These are phyloP conservation scores for Diutina ranongensis DNA, from an alignment of 1,139 yeast genomes.

Conservation along the genomic window DNA sequence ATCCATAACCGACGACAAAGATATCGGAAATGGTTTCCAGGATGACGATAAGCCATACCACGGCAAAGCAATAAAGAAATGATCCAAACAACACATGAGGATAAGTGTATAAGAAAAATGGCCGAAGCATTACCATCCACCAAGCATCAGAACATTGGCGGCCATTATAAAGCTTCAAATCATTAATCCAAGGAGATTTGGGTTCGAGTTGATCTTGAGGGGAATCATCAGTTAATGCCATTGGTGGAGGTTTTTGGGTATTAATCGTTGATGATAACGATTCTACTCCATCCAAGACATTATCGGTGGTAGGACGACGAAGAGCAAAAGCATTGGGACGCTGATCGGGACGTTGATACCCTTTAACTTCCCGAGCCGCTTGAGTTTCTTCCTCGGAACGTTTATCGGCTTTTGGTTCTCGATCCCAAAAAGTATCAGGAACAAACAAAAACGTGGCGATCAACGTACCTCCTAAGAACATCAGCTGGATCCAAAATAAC, in stretches of 20 bases:
- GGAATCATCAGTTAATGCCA: not conserved
- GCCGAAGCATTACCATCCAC: conserved; percentile 50
- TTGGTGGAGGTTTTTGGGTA: conserved; percentile 8
- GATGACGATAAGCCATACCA: conserved; percentile 53
- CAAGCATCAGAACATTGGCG: conserved; percentile 38
- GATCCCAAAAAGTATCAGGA: conserved; percentile 58
- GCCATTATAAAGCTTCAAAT: conserved; percentile 19
- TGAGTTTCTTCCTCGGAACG: conserved; percentile 39
- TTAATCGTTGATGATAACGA: conserved; percentile 15
- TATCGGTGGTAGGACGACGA: conserved; percentile 12
- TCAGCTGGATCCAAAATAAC: conserved; percentile 50
- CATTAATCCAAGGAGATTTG: not conserved
- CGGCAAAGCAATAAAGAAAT: conserved; percentile 42
- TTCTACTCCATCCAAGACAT: conserved; percentile 12
- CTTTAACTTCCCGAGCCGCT: conserved; percentile 31
- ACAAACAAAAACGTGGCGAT: conserved; percentile 40
- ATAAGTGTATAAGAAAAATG: conserved; percentile 39
- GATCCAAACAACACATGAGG: conserved; percentile 47
- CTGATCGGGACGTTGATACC: conserved; percentile 17
- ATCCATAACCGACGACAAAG: conserved; percentile 33
- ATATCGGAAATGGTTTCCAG: conserved; percentile 45
- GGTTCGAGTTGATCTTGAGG: not conserved
- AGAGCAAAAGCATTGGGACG: conserved; percentile 27
- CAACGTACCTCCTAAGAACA: conserved; percentile 38
- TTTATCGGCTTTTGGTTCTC: conserved; percentile 39